Evolutionary conservation across 768 basidiomycete species (phyloP), one percentile per base, ranked within the genome.

Genomic region (Saitozyma sp.): DNA sequence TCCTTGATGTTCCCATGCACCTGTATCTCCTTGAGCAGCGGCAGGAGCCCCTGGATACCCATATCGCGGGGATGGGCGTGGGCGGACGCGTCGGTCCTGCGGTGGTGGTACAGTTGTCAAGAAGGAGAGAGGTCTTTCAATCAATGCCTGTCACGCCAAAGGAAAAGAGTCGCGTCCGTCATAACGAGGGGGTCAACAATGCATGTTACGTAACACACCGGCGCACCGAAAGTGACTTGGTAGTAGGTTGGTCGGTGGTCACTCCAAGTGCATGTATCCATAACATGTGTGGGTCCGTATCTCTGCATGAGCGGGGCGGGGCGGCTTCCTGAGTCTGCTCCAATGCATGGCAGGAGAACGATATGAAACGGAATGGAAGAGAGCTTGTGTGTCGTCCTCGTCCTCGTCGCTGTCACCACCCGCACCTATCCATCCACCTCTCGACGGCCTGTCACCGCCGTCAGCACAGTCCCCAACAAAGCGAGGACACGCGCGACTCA

Each of bases 21-120:
- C 73, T 94, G 91, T 43, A 96, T 94, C 49, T 91, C 86, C 83
- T 92, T 94, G 65, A 98, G 85, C 29, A 95, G 84, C 40, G 92
- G 90, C 41, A 98, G 81, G 17, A 97, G 84, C 11, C 95, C 95
- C 61, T 87, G 84, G 61, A 98, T 97, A 38, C 95, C 95, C 95
- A 97, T 96, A 29, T 29, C 29, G 29, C 29, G 29, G 29, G 29
- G 29, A 29, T 29, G 5, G 29, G 29, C 29, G 29, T 29, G 29
- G 29, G 29, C 29, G 29, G 29, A 29, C 29, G 29, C 29, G 29
- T 29, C 29, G 10, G 48, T 48, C 9, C n/a, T 38, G 29, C 50
- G n/a, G 29, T 29, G 45, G 45, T 13, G 13, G 6, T 17, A 46
- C 13, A 46, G 45, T 46, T 3, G 45, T 13, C 13, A 46, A 46